These are phyloP conservation scores for Tuber magnatum DNA, from an alignment of 495 filamentous ascomycete species.

Conservation along the genomic window DNA sequence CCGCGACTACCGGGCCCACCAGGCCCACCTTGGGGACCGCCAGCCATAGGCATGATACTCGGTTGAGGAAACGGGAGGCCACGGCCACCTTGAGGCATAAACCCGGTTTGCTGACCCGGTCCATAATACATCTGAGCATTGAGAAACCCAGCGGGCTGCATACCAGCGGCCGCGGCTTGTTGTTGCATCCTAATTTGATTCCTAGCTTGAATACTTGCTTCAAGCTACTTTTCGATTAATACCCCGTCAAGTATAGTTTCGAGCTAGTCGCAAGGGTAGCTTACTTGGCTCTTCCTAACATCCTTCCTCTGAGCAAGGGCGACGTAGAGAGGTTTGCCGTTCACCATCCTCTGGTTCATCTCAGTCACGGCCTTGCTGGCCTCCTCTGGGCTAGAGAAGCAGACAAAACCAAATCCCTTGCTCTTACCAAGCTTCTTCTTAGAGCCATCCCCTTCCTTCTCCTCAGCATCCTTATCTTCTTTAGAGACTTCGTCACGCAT, in stretches of 20 bases:
- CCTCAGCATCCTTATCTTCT: constrained; percentile 52
- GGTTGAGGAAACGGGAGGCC: constrained; percentile 82
- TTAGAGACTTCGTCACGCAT: constrained; percentile 78
- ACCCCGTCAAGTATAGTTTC: background rate
- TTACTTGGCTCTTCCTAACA: constrained; percentile 83
- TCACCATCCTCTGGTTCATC: constrained; percentile 99
- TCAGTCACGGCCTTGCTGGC: constrained; percentile 97
- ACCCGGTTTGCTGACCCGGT: constrained; percentile 74
- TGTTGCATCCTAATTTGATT: constrained; percentile 98
- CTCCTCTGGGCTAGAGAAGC: constrained; percentile 98
- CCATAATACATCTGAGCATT: constrained; percentile 70
- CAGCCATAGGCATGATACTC: constrained; percentile 76
- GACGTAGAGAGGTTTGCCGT: constrained; percentile 94
- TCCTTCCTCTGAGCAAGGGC: constrained; percentile 98
- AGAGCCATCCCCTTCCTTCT: constrained; percentile 51
- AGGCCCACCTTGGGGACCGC: constrained; percentile 67
- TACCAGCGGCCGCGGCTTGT: constrained; percentile 82
- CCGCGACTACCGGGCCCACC: constrained; percentile 48
- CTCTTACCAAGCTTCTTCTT: constrained; percentile 80
- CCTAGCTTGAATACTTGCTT: constrained; percentile 97
- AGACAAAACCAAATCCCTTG: constrained; percentile 99
- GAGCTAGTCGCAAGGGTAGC: constrained; percentile 8
- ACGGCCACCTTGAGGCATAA: constrained; percentile 63
- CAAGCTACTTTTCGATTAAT: constrained; percentile 50
- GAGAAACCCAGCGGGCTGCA: constrained; percentile 45